Evolutionary conservation across 2,329 filamentous ascomycete genomes (phyloP).

Genomic region (Colletotrichum euphorbiae): DNA sequence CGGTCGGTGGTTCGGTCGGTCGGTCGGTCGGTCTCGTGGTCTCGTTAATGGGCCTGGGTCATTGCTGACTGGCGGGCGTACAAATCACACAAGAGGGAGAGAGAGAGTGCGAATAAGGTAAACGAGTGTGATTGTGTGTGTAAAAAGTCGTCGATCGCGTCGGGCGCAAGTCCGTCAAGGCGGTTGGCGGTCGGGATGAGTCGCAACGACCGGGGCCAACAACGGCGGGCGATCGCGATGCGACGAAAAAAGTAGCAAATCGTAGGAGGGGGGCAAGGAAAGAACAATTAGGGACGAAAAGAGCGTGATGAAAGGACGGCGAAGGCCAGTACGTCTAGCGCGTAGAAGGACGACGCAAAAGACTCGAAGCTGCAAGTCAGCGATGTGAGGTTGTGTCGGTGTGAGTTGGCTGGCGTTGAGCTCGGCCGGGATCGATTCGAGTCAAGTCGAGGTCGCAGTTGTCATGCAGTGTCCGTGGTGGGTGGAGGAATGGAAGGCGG

Average conservation of each 20-base stretch:
- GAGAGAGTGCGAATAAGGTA: background rate
- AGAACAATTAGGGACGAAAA: conserved; percentile 26
- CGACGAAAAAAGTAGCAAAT: conserved; percentile 11
- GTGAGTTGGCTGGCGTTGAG: conserved; percentile 40
- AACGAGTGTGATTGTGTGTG: conserved; percentile 30
- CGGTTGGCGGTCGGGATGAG: conserved; percentile 25
- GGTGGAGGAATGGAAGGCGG: conserved; percentile 12
- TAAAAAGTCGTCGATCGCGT: conserved; percentile 13
- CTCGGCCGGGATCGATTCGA: conserved; percentile 25
- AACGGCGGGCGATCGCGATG: conserved; percentile 11
- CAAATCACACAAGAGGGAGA: conserved; percentile 26
- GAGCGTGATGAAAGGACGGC: conserved; percentile 35
- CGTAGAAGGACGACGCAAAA: conserved; percentile 16
- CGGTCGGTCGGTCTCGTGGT: conserved; percentile 38
- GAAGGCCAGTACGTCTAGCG: conserved; percentile 36
- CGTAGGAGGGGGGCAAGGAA: background rate
- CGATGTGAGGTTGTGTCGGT: conserved; percentile 35
- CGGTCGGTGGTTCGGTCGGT: conserved; percentile 23
- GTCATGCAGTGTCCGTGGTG: conserved; percentile 13
- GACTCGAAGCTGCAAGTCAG: conserved; percentile 28
- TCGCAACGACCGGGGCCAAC: conserved; percentile 5
- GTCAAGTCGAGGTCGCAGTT: conserved; percentile 1
- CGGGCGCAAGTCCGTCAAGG: conserved; percentile 17
- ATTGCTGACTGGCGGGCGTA: conserved; percentile 41
- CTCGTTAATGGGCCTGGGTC: conserved; percentile 44